Percentiles rank a stretch among this genome's conserved stretches.
Evolutionary conservation across 306 rosid genomes (phyloP).

Genomic region (Inga laurina): DNA sequence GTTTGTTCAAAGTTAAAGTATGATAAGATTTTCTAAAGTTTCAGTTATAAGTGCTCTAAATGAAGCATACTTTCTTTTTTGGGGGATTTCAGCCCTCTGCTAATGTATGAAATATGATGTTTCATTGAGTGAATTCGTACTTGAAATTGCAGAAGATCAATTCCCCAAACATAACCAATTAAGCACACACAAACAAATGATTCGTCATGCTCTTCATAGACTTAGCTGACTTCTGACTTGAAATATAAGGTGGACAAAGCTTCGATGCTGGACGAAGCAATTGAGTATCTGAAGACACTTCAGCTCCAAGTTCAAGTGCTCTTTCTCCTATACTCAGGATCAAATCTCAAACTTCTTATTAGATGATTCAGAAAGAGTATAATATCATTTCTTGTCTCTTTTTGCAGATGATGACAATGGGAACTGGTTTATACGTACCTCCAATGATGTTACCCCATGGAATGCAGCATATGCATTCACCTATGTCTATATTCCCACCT

Average conservation of each 20-base stretch:
- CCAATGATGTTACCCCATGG: slow-evolving; percentile 72
- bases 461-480: slow-evolving; percentile 69
- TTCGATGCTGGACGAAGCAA: no score
- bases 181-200: background rate
- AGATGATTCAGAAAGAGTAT: background rate
- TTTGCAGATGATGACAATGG: slow-evolving; percentile 89
- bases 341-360: slow-evolving; percentile 6
- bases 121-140: background rate
- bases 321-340: background rate
- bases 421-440: slow-evolving; percentile 77
- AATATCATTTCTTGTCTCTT: slow-evolving; percentile 33
- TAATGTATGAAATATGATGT: no score
- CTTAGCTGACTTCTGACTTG: slow-evolving; percentile 26
- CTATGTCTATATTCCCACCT: slow-evolving; percentile 60
- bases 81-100: no score
- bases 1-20: no score
- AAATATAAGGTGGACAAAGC: slow-evolving; percentile 59
- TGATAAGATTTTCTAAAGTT: no score
- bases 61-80: no score
- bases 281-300: no score
- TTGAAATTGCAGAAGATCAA: slow-evolving; percentile 13
- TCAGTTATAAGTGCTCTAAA: no score
- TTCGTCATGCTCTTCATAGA: slow-evolving; percentile 6
- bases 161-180: slow-evolving; percentile 9
- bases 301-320: no score